Evolutionary conservation across 257 asterid species (phyloP).

Genomic region (Asclepias syriaca): DNA sequence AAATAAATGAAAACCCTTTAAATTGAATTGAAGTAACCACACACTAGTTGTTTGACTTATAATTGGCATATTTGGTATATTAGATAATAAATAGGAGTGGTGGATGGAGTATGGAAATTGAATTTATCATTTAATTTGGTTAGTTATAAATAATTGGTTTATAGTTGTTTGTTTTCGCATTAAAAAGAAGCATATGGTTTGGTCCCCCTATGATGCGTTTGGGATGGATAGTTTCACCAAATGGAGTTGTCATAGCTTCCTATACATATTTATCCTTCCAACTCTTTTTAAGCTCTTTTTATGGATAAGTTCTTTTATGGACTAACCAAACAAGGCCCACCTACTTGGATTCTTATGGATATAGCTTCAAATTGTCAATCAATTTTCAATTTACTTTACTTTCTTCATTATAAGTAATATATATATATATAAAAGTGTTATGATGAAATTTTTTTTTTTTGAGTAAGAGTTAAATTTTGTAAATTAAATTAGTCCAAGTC

Average conservation of each 20-base stretch:
- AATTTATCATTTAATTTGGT: neutral
- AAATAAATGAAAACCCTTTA: too few species aligned
- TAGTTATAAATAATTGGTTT: neutral
- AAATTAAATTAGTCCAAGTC: too few species aligned
- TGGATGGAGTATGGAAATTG: too few species aligned
- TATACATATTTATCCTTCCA: neutral
- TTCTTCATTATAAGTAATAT: neutral
- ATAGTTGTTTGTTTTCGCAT: neutral
- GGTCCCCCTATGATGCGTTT: too few species aligned
- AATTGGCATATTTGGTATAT: too few species aligned
- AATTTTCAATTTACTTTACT: neutral
- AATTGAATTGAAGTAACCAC: too few species aligned
- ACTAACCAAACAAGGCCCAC: slow-evolving; percentile 2
- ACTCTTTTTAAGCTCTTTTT: neutral
- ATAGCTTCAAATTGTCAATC: neutral
- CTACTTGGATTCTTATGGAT: neutral
- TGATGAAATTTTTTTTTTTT: too few species aligned
- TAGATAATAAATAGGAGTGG: too few species aligned
- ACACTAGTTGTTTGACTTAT: too few species aligned
- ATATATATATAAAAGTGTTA: too few species aligned
- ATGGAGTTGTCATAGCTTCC: neutral
- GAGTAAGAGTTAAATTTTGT: too few species aligned
- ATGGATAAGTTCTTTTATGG: neutral
- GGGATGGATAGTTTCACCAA: neutral
- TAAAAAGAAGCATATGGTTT: neutral